Conservation (phyloP, 345 rosid species). For the Cardamine chenopodiifolia region DNA sequence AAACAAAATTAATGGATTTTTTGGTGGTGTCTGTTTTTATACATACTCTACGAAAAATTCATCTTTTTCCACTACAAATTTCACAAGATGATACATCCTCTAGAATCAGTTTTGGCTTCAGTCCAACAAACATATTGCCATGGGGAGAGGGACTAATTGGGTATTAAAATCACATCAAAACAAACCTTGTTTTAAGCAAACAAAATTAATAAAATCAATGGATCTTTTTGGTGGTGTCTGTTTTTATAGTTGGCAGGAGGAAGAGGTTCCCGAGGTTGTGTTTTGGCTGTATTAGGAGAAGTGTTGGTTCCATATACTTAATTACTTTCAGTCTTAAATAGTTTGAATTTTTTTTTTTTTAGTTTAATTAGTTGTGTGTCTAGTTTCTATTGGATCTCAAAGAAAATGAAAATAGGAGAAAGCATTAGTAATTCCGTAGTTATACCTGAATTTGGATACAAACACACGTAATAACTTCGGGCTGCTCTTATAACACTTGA, state of each 20-base stretch:
- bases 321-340: constrained; percentile 29
- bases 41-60: not conserved
- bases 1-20: constrained; percentile 20
- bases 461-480: constrained; percentile 18
- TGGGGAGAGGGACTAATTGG: constrained; percentile 8
- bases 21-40: constrained; percentile 56
- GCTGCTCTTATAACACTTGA: constrained; percentile 25
- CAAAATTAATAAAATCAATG: constrained; percentile 15
- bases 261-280: constrained; percentile 60
- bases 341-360: not conserved
- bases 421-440: not conserved
- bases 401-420: not conserved
- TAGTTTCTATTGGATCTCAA: constrained; percentile 23
- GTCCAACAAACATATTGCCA: constrained; percentile 41
- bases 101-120: constrained; percentile 32
- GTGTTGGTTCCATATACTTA: constrained; percentile 24
- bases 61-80: not conserved
- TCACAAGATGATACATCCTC: constrained; percentile 10
- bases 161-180: constrained; percentile 20
- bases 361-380: constrained; percentile 14
- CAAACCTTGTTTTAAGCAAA: constrained; percentile 23
- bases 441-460: constrained; percentile 17
- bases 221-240: constrained; percentile 51
- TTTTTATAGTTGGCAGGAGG: constrained; percentile 61
- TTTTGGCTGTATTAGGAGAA: constrained; percentile 50